Evolutionary conservation across 2,329 filamentous ascomycete species (phyloP).

Genomic region (Aspergillus felis): DNA sequence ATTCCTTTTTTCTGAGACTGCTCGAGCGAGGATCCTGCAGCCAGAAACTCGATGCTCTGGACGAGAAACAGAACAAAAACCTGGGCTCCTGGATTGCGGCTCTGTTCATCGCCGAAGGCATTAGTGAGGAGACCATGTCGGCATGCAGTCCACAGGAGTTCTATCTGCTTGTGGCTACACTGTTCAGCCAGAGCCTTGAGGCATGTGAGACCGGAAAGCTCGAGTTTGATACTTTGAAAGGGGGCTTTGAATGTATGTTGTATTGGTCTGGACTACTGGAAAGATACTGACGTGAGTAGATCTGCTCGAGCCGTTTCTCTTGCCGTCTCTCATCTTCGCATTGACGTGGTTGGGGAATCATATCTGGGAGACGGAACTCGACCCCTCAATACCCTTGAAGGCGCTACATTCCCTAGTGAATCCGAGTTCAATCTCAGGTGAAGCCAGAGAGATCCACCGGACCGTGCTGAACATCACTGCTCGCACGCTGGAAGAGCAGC

Average conservation of each 20-base stretch:
- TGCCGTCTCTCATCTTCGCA: constrained; percentile 58
- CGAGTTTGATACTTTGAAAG: constrained; percentile 56
- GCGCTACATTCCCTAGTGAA: constrained; percentile 56
- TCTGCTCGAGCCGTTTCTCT: constrained; percentile 59
- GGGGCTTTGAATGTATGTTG: constrained; percentile 57
- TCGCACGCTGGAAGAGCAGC: constrained; percentile 47
- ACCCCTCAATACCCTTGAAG: constrained; percentile 51
- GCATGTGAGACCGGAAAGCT: constrained; percentile 55
- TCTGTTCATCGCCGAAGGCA: constrained; percentile 59
- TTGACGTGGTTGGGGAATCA: constrained; percentile 57
- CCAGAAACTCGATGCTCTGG: constrained; percentile 49
- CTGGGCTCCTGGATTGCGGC: constrained; percentile 59
- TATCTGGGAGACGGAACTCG: constrained; percentile 48
- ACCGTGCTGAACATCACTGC: constrained; percentile 57
- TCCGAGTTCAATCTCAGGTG: constrained; percentile 54
- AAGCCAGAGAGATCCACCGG: constrained; percentile 58
- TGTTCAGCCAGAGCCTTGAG: constrained; percentile 58
- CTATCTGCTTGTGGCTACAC: constrained; percentile 58
- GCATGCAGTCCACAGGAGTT: constrained; percentile 63
- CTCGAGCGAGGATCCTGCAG: constrained; percentile 46
- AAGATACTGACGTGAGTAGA: constrained; percentile 36
- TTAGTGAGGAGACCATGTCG: constrained; percentile 62
- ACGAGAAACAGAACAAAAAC: constrained; percentile 54
- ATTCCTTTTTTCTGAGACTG: constrained; percentile 55
- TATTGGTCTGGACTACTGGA: neutral